Evolutionary conservation across 495 filamentous ascomycete genomes (phyloP), one percentile per base, ranked within the genome.

Genomic region (Aspergillus carlsbadensis): DNA sequence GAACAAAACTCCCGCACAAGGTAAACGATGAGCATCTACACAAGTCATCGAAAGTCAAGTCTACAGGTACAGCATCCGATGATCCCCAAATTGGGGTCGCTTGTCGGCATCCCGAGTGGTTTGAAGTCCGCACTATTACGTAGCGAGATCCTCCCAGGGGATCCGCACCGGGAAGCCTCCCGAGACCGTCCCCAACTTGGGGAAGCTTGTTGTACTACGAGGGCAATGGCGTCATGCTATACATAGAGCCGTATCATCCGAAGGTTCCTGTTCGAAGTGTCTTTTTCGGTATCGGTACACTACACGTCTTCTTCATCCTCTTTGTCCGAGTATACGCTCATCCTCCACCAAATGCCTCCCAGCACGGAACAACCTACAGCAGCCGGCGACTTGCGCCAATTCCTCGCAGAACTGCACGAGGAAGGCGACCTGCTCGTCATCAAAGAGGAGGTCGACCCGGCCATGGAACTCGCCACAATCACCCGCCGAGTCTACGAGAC

Each of bases 371-470:
- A 13, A 35, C 29, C 36, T 36, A 26, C 24, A 15, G 36, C 56
- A 15, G 36, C 36, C 5, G 36, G 36, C 4, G 36, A 39, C 36
- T 65, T 72, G 21, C 70, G 70, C n/a, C 54, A 52, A 17, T 74
- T 70, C 43, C 55, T 74, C 31, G 52, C 69, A 31, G 68, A 55
- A 11, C 59, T 68, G 5, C 42, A 63, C 18, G 53, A 66, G 5
- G 72, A 75, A 18, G 54, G 62, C 15, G 72, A 75, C 42, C 58
- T 75, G 13, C 54, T 69, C 2, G 56, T 63, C 24, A 67, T 75
- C 33, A 67, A 64, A 37, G 34, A 47, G 14, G 61, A 67, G 15
- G 46, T 73, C 10, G 69, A 75, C 52, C 69, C 70, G 13, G 42
- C 70, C 33, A 59, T 75, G 11, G 72, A 73, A 46, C 56, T 58